Percentiles rank a stretch among this genome's conserved stretches.
These are phyloP conservation scores for Xylaria bambusicola DNA, from an alignment of 495 filamentous ascomycete species.

Conservation along the genomic window DNA sequence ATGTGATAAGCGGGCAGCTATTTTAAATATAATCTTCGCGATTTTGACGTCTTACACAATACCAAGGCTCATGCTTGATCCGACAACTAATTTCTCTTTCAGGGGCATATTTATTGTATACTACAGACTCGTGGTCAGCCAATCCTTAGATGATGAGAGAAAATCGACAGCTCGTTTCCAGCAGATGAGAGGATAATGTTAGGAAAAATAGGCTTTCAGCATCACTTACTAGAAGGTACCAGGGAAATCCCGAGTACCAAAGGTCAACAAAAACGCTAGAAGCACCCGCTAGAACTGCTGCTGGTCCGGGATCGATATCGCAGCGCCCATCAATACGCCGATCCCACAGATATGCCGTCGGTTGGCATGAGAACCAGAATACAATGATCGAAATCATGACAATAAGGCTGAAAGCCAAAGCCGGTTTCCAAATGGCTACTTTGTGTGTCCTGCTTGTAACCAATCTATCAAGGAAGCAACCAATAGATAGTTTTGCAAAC, in stretches of 20 bases:
- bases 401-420: background rate
- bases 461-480: background rate
- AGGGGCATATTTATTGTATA: background rate
- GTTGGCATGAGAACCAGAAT: constrained; percentile 1
- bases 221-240: constrained; percentile 8
- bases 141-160: background rate
- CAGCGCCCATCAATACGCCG: background rate
- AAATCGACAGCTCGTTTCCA: background rate
- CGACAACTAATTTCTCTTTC: background rate
- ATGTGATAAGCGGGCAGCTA: background rate
- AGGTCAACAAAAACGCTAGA: background rate
- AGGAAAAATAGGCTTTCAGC: background rate
- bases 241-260: constrained; percentile 4
- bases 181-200: background rate
- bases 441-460: background rate
- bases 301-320: background rate
- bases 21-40: background rate
- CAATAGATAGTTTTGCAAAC: background rate
- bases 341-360: constrained; percentile 2
- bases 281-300: background rate
- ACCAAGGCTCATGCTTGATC: constrained; percentile 2
- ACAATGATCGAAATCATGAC: background rate
- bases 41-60: background rate
- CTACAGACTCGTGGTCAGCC: background rate
- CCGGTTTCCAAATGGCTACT: background rate